Base-by-base conservation (phyloP, 2,329 filamentous ascomycete genomes). In the Pseudovirgaria hyperparasitica region DNA sequence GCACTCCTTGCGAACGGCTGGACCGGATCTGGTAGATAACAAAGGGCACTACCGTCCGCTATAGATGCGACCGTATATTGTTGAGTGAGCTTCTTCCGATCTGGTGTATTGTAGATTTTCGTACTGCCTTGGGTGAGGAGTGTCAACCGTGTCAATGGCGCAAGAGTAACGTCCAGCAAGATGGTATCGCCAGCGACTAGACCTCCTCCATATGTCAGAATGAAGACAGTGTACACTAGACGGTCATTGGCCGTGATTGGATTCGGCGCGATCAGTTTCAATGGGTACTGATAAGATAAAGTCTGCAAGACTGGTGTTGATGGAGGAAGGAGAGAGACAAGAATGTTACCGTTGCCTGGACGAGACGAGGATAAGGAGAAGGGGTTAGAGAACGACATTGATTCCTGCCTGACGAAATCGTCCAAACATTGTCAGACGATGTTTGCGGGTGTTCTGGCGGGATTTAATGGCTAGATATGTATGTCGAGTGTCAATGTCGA, bases 131-230 rank as follows among this genome's bases (percentile, higher is more conserved):
- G 70, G 1, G 68, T 67, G 16, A 66, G 53, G 10, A 67, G 50
- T 6, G 70, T 58, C 28, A 94, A 68, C 33, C 73, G 76, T 4
- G 82, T 76, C 3, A 60, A 56, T 3, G 63, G 41, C 8, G 71
- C 69, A 25, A 93, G 62, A 7, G 67, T 65, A 34, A 93, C 68
- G 12, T 63, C 61, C 15, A 98, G 69, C 43, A 76, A 64, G 50
- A 96, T 77, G 37, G 70, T 64, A 52, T 98, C 90, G 22, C 86
- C 85, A 9, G 79, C 82, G 2, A 98, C 81, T 9, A 98, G 71
- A 2, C 90, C 90, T 22, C 90, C 90, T 26, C 90, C 90, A 49
- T 96, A 98, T 1, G 86, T 93, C 25, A 98, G 67, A 19, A 96
- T 66, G 48, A 93, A 96, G 21, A 93, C 75, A 17, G 90, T 65